Evolutionary conservation across 208 protist genomes (phyloP).

Genomic region (Trypanosoma avium): DNA sequence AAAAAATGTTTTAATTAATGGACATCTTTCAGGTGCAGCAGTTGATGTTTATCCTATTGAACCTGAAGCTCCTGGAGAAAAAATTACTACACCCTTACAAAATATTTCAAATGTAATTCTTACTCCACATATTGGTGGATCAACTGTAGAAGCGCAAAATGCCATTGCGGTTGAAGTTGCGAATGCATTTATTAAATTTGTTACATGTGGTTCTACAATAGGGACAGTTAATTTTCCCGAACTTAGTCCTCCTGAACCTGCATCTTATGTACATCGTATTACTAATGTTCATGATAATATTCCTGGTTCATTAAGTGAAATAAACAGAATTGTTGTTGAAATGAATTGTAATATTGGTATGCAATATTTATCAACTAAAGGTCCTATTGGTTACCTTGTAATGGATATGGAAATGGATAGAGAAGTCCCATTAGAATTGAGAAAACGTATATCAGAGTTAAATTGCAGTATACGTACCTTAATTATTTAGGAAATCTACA

Average conservation of each 20-base stretch:
- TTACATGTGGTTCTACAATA: conserved; percentile 76
- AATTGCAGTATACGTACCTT: conserved; percentile 55
- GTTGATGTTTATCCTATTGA: conserved; percentile 94
- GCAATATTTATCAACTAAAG: conserved; percentile 74
- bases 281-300: conserved; percentile 92
- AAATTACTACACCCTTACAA: conserved; percentile 67
- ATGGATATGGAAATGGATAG: conserved; percentile 59
- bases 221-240: conserved; percentile 94
- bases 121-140: conserved; percentile 94
- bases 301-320: conserved; percentile 89
- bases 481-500: conserved; percentile 34
- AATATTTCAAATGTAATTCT: conserved; percentile 93
- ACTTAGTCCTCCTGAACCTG: conserved; percentile 54
- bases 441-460: conserved; percentile 43
- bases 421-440: conserved; percentile 48
- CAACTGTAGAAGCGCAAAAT: conserved; percentile 90
- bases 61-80: conserved; percentile 52
- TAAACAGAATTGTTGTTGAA: conserved; percentile 87
- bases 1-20: conserved; percentile 58
- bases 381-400: conserved; percentile 80
- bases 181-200: conserved; percentile 75
- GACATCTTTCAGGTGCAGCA: conserved; percentile 83
- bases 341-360: conserved; percentile 80
- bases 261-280: conserved; percentile 58
- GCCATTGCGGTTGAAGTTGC: conserved; percentile 92